Base-by-base conservation (phyloP, 495 filamentous ascomycete genomes). In the Penicillium subrubescens region DNA sequence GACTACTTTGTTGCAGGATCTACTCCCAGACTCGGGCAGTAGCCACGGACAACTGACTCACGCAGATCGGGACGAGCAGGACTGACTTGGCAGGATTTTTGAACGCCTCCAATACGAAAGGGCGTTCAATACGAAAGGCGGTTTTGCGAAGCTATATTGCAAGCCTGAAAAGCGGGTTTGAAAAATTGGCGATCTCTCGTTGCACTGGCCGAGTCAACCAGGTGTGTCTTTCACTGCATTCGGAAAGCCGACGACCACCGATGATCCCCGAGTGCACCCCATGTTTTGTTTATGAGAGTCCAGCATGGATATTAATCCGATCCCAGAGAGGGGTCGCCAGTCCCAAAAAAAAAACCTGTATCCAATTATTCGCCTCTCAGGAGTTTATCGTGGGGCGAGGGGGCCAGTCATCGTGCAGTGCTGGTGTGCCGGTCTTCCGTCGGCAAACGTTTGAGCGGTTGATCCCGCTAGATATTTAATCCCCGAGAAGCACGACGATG, bases 201-300 rank as follows among this genome's bases (percentile, higher is more conserved):
- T 41, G 64, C 43, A 29, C 31, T 59, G 57, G 55, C 57, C 44
- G 11, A 56, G 53, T 21, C 44, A 34, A 53, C 44, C 41, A 57
- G 57, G 58, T 58, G 56, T 53, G 52, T 61, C 19, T 35, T 35
- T 56, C n/a, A 56, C 53, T 44, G 57, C 33, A 63, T 21, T 44
- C 60, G 65, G 59, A 68, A 29, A 31, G 53, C 68, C 68, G 68
- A 71, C 63, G 57, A 67, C 54, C 46, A 64, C 69, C 69, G 69
- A 69, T 55, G 35, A 60, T 29, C 31, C 53, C 69, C 69, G 69
- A 71, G 43, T 43, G 51, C 15, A 14, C 51, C 23, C 44, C 23
- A 19, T 54, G 31, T 41, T 44, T 39, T 54, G 23, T 58, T 44
- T 3, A 60, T 39, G 51, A 19, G 8, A 19, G 19, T 23, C 25